A percentile compares a stretch with the other conserved stretches of the same genome.
These are phyloP conservation scores for Passalora sequoiae DNA, from an alignment of 2,329 filamentous ascomycete species.

Conservation along the genomic window DNA sequence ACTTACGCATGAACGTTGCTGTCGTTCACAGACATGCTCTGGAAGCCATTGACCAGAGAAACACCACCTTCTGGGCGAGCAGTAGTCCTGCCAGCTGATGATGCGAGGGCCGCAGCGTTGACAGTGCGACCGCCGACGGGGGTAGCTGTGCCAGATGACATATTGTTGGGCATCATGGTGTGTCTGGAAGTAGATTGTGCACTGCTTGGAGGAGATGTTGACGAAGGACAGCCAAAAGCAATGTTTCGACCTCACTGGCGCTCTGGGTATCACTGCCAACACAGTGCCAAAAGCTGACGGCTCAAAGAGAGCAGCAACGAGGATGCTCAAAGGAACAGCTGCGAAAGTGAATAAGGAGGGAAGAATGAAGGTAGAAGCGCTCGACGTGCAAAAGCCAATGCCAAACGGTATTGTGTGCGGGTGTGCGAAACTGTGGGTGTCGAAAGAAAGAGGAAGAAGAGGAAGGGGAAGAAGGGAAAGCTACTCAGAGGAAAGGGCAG, in stretches of 20 bases:
- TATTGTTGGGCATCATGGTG: too few relatives aligned
- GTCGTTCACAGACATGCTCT: not conserved
- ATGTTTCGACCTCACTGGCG: not conserved
- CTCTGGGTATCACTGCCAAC: not conserved
- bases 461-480: too few relatives aligned
- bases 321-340: conserved; percentile 3
- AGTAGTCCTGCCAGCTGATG: not conserved
- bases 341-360: conserved; percentile 1
- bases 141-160: not conserved
- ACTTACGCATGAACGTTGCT: conserved; percentile 1
- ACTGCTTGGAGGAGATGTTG: too few relatives aligned
- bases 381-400: conserved; percentile 3
- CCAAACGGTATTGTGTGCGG: not conserved
- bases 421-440: not conserved
- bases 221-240: not conserved
- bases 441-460: not conserved
- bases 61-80: not conserved
- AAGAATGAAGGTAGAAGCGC: not conserved
- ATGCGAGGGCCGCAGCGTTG: not conserved
- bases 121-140: not conserved
- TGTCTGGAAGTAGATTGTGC: too few relatives aligned
- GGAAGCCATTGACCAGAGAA: not conserved
- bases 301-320: not conserved
- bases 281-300: not conserved
- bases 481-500: too few relatives aligned